A percentile compares a stretch with the other conserved stretches of the same genome.
phyloP scores from a whole-genome alignment of 169 alveolate genomes.

The Blepharisma undulans region DNA sequence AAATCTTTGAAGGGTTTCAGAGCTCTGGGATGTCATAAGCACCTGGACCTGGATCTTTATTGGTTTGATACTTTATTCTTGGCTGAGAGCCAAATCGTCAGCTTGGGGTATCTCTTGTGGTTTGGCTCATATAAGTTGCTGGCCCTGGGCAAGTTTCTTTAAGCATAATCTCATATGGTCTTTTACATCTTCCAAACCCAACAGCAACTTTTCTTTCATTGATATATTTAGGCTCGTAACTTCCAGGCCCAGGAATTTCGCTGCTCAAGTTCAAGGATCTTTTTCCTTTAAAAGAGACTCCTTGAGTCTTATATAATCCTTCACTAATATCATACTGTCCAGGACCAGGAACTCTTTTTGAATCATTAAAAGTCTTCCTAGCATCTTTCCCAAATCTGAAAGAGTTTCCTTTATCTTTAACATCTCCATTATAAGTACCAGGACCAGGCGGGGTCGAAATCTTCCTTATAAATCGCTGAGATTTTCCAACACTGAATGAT shows the following conservation, averaged over 20 bases:
- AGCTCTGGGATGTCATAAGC: not conserved
- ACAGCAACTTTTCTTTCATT: not conserved
- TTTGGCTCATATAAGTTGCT: not conserved
- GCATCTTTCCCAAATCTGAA: not conserved
- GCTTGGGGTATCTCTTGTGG: not conserved
- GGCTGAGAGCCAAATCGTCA: conserved; percentile 1
- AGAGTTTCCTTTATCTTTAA: not conserved
- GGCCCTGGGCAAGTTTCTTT: not conserved
- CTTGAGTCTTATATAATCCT: not conserved
- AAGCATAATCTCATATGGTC: not conserved
- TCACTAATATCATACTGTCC: not conserved
- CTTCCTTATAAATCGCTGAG: not conserved
- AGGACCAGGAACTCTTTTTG: conserved; percentile 9
- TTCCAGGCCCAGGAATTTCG: not conserved
- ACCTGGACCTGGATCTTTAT: conserved; percentile 21
- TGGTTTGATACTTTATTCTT: not conserved
- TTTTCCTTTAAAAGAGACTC: not conserved
- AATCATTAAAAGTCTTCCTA: not conserved
- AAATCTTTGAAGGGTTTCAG: not conserved
- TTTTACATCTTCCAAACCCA: not conserved
- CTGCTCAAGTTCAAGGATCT: not conserved
- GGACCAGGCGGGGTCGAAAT: not conserved
- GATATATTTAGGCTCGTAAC: not conserved
- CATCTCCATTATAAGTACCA: not conserved
- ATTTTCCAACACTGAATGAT: not conserved